Percentiles rank a stretch among this genome's conserved stretches.
phyloP scores from a whole-genome alignment of 768 basidiomycete genomes.

The Lactifluus rugatus region DNA sequence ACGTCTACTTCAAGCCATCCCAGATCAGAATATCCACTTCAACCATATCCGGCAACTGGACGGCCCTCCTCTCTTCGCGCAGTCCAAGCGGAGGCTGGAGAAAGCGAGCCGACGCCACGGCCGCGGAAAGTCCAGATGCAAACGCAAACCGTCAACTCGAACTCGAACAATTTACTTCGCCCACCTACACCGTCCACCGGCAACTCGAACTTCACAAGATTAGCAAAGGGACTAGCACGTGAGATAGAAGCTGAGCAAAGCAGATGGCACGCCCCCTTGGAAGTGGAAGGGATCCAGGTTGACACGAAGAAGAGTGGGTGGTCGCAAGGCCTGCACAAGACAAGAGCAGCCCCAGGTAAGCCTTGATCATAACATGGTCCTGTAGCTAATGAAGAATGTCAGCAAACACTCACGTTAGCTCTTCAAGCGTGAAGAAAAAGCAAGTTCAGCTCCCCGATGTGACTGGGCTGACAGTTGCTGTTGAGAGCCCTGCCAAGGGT shows the following conservation, averaged over 20 bases:
- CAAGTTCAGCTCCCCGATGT: slow-evolving; percentile 64
- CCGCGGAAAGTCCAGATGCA: slow-evolving; percentile 9
- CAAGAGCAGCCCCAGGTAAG: background rate
- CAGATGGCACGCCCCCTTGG: slow-evolving; percentile 9
- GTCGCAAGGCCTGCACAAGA: slow-evolving; percentile 2
- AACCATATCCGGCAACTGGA: background rate
- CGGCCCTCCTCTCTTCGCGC: slow-evolving; percentile 5
- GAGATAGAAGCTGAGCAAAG: slow-evolving; percentile 42
- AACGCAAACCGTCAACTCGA: slow-evolving; percentile 28
- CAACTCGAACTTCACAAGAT: slow-evolving; percentile 48
- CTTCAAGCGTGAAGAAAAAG: background rate
- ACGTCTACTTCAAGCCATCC: background rate
- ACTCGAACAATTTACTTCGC: slow-evolving; percentile 44
- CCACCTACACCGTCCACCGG: slow-evolving; percentile 51
- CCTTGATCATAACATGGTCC: background rate
- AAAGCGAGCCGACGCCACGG: slow-evolving; percentile 16
- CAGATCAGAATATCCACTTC: background rate
- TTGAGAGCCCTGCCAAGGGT: slow-evolving; percentile 59
- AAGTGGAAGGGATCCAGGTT: slow-evolving; percentile 1
- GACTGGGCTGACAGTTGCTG: slow-evolving; percentile 72
- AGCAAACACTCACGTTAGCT: slow-evolving; percentile 21
- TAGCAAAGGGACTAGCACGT: slow-evolving; percentile 45
- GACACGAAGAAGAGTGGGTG: background rate
- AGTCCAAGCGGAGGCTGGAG: background rate
- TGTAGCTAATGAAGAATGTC: background rate